phyloP scores from a whole-genome alignment of 768 basidiomycete species.

The Gloeostereum incarnatum region DNA sequence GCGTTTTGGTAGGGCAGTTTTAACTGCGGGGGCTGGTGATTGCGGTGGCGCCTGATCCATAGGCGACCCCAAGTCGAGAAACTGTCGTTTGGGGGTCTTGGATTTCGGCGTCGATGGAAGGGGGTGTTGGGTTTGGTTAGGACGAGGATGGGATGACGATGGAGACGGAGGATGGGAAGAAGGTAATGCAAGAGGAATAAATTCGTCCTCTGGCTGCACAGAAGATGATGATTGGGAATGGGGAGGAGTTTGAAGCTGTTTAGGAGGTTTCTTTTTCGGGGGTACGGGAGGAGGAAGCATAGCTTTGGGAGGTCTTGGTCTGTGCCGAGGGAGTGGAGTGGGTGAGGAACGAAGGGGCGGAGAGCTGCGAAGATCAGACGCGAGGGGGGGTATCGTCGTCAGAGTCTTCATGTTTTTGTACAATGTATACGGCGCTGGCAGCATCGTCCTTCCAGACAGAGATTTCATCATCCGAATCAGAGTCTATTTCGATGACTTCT shows the following conservation, averaged over 20 bases:
- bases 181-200: constrained; percentile 10
- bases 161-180: constrained; percentile 10
- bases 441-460: constrained; percentile 31
- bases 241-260: constrained; percentile 32
- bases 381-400: too few species aligned
- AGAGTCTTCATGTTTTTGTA: too few species aligned
- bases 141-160: not conserved
- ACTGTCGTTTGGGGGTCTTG: not conserved
- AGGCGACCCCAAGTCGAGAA: not conserved
- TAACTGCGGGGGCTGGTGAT: not conserved
- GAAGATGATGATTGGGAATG: constrained; percentile 23
- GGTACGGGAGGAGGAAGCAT: constrained; percentile 3
- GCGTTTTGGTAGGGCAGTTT: not conserved
- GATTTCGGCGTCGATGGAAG: not conserved
- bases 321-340: not conserved
- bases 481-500: constrained; percentile 6
- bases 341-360: not conserved
- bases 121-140: not conserved
- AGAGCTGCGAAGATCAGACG: constrained; percentile 9
- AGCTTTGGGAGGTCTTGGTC: constrained; percentile 11
- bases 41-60: not conserved
- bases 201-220: constrained; percentile 3
- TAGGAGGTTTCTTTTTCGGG: not conserved
- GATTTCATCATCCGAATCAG: constrained; percentile 22
- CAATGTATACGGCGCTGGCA: constrained; percentile 29